A percentile compares a stretch with the other conserved stretches of the same genome.
Conservation (phyloP, 2,329 filamentous ascomycete genomes). For the Teratosphaeria epicoccoides region DNA sequence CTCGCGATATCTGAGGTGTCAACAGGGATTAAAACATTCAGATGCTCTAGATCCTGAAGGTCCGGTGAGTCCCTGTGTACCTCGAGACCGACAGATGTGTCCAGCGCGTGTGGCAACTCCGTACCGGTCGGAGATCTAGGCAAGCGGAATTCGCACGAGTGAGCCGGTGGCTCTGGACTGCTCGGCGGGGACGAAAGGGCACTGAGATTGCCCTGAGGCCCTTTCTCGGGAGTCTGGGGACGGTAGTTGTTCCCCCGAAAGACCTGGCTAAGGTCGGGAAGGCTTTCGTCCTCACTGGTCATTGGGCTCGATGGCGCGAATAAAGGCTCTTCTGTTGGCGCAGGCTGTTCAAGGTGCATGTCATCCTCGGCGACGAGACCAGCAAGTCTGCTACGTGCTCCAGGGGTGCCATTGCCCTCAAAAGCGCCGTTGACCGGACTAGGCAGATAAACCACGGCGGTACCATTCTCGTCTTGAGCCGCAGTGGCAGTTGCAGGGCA, state of each 20-base stretch:
- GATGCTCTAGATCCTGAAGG: neutral
- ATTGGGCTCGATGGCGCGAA: neutral
- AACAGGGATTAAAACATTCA: neutral
- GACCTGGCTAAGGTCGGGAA: constrained; percentile 2
- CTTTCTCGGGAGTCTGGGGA: neutral
- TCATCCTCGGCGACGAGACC: neutral
- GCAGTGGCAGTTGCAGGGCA: neutral
- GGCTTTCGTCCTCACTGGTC: constrained; percentile 1
- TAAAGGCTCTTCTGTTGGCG: neutral
- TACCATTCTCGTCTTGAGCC: neutral
- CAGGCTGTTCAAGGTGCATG: neutral
- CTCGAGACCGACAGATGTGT: neutral
- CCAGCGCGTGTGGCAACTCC: neutral
- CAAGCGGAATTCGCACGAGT: neutral
- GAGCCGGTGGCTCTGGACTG: constrained; percentile 14
- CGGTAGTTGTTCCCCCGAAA: neutral
- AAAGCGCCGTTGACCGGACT: neutral
- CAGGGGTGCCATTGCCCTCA: neutral
- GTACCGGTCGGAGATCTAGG: neutral
- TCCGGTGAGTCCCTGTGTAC: neutral
- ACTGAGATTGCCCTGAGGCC: constrained; percentile 2
- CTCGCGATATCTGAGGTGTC: neutral
- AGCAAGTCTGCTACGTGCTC: neutral
- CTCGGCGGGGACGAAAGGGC: constrained; percentile 17
- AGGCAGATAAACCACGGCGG: neutral